These are phyloP conservation scores for Melaleuca alternifolia DNA, from an alignment of 345 rosid genomes.

Conservation along the genomic window DNA sequence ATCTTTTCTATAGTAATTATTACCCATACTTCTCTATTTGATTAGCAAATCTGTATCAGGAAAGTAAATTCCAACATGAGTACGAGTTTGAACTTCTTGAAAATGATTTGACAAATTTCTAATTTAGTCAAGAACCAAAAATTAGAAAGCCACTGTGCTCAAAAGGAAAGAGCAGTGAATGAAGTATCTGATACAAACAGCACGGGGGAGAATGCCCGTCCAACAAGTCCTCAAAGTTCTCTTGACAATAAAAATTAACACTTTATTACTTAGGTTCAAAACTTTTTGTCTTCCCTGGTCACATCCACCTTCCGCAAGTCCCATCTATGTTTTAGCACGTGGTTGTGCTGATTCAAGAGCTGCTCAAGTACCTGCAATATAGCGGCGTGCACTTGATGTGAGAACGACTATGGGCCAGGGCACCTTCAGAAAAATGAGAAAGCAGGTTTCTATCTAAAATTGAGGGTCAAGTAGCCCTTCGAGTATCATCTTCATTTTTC, in stretches of 20 bases:
- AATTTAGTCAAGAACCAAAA: not conserved
- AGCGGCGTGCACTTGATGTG: not conserved
- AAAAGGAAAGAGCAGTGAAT: not conserved
- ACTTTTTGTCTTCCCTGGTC: not conserved
- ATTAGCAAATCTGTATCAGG: not conserved
- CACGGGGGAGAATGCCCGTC: not conserved
- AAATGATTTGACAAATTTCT: not conserved
- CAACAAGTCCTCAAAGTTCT: not conserved
- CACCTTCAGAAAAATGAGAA: not conserved
- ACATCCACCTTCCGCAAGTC: not conserved
- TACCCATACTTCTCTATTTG: not conserved
- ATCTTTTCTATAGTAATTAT: not conserved
- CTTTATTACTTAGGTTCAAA: not conserved
- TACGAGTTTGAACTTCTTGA: not conserved
- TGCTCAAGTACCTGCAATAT: constrained; percentile 62
- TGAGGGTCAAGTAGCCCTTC: not conserved
- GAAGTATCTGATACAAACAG: not conserved
- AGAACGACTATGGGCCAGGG: not conserved
- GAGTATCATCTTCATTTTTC: not conserved
- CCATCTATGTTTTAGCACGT: constrained; percentile 16
- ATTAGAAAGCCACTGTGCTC: not conserved
- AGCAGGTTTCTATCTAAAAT: not conserved
- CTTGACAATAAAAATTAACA: not conserved
- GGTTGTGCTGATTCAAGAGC: constrained; percentile 14
- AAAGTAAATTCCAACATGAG: not conserved